Percentiles rank a stretch among this genome's conserved stretches.
Conservation (phyloP, 306 rosid genomes). For the Cercis canadensis region DNA sequence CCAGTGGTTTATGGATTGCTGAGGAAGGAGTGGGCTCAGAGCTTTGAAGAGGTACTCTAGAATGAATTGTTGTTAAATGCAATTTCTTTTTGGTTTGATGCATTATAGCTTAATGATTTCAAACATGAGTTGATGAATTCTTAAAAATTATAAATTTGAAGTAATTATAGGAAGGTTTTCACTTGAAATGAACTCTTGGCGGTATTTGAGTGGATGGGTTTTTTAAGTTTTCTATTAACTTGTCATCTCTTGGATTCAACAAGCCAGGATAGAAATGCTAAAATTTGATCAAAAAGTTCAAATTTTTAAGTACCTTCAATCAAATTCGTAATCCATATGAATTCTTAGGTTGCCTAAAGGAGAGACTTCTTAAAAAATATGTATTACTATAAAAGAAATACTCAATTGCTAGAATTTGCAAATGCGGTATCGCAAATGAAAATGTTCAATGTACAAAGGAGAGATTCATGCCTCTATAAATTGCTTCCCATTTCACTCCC, state of each 20-base stretch:
- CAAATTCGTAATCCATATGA: not conserved
- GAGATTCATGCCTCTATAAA: not conserved
- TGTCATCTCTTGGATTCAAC: not conserved
- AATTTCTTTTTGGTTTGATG: not conserved
- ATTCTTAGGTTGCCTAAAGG: not conserved
- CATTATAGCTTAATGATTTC: not conserved
- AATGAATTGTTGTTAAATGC: not conserved
- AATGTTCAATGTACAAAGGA: slow-evolving; percentile 23
- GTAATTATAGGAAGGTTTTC: not conserved
- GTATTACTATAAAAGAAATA: slow-evolving; percentile 6
- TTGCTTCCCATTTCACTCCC: slow-evolving; percentile 5
- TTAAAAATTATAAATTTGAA: slow-evolving; percentile 13
- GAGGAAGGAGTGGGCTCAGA: slow-evolving; percentile 79
- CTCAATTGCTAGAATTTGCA: not conserved
- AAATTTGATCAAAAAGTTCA: not conserved
- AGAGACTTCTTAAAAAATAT: too few species aligned
- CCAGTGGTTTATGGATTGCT: slow-evolving; percentile 80
- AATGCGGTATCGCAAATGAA: slow-evolving; percentile 7
- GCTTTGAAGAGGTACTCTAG: slow-evolving; percentile 81
- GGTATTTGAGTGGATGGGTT: not conserved
- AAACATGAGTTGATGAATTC: not conserved
- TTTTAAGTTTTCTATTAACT: not conserved
- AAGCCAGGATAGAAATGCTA: too few species aligned
- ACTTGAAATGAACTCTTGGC: not conserved
- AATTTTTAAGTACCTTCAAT: not conserved